Base-by-base conservation (phyloP, 176 grass and related monocot species). In the Juncus effusus region DNA sequence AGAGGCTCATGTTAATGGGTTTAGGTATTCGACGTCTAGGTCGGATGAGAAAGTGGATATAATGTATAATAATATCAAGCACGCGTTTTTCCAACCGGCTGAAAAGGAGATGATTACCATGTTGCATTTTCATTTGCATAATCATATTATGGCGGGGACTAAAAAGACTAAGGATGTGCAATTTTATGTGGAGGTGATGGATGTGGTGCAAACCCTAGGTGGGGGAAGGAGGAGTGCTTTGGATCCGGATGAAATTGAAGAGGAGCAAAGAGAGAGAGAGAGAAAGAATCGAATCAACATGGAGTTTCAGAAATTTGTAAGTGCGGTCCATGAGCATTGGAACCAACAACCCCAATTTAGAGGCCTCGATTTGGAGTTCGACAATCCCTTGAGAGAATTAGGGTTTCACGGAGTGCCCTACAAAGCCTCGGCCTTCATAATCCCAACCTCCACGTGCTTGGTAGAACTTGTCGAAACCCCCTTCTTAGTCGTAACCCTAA, bases 141-240 rank as follows among this genome's bases (percentile, higher is more conserved):
- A 96, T 62, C 87, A 96, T 47, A 91, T 96, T 63, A 96, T 88
- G 91, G 87, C 90, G 42, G 87, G 91, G 36, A 96, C 85, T 64
- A 96, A 83, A 66, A 96, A 91, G 70, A 96, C 91, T 3, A 96
- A 90, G 49, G 91, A 96, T 66, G 87, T 96, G 44, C 84, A 96
- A 53, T 96, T 96, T 68, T 96, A 81, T 78, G 85, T 87, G 76
- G 91, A 96, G 73, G 91, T 96, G 74, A 91, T 96, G 91, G 91
- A 96, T 82, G 87, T 85, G 83, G 91, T 96, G 49, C 84, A 90
- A 61, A 78, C 91, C 6, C 61, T 90, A 59, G 84, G 84, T 63
- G 81, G 79, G 16, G 81, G 61, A 16, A 76, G 84, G 35, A 79
- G 77, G 61, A 87, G 81, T 2, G 84, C 91, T 12, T 76, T 90